Evolutionary conservation across 805 yeast genomes (phyloP), one percentile per base, ranked within the genome.

Genomic region (Clavispora vitiphila): DNA sequence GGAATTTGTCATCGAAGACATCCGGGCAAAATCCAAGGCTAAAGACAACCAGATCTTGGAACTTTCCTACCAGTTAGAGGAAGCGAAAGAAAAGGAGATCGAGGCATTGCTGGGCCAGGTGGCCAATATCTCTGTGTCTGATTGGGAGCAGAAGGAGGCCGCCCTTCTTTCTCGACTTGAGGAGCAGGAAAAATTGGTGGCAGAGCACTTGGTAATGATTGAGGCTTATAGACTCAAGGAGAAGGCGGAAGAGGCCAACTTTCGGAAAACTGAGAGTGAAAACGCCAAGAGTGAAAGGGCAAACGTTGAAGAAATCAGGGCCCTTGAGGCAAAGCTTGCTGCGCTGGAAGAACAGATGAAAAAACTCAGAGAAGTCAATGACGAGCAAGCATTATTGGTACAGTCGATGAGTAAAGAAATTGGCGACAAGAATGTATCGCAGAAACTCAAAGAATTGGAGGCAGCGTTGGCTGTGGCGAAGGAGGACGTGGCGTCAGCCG

Each of bases 11-110:
- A 36, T 54, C 37, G 44, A 50, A 8, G 50, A 50, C 26, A 36
- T 47, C 16, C 48, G 53, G 21, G 43, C 40, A 15, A 42, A 37
- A 24, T 35, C 42, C 35, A 46, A 45, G 25, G 42, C 48, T 11
- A 46, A 49, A 27, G 53, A 46, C 36, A 35, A 14, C 6, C 39
- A 35, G 7, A 49, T 54, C 4, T 45, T 44, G 9, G 44, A 44
- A 35, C 50, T 53, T 16, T 50, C 51, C 24, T 37, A 32, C 12
- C 35, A 49, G 26, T 19, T 51, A 9, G 50, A 50, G 10, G 51
- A 44, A 8, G 20, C 37, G 35, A 30, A 30, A 4, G 32, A 37
- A 10, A 26, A 22, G 19, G 20, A 30, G 19, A 20, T 26, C 12
- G 42, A 29, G 8, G 26, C 21, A 4, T 35, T 50, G 8, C 46